Evolutionary conservation across 106 monocot genomes (phyloP).

Genomic region (Hemerocallis citrina): DNA sequence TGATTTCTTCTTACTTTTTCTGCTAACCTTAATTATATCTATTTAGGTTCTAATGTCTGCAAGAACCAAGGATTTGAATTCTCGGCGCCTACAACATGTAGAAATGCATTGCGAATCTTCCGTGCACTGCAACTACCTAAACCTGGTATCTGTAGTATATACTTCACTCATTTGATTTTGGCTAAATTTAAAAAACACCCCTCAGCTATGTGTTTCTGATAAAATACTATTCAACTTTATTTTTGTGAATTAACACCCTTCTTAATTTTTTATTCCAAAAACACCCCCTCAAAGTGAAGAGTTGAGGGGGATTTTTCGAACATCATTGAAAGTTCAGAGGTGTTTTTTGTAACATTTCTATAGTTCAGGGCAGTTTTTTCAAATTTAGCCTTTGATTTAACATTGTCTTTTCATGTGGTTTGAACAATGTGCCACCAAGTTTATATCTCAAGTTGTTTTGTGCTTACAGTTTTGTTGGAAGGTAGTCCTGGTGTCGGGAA

Average conservation of each 20-base stretch:
- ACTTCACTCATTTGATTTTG: background rate
- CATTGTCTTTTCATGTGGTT: background rate
- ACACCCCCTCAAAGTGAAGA: no score
- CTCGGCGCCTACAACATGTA: constrained; percentile 74
- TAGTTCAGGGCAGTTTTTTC: background rate
- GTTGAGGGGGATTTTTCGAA: no score
- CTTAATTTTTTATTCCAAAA: no score
- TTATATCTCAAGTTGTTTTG: constrained; percentile 1
- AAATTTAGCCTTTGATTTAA: no score
- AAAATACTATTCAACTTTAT: no score
- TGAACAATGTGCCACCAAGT: background rate
- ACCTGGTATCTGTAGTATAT: constrained; percentile 52
- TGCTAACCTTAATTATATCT: no score
- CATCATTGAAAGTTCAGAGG: no score
- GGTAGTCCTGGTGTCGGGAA: constrained; percentile 96
- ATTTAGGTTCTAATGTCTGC: constrained; percentile 31
- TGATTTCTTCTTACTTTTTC: no score
- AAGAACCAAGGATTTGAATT: constrained; percentile 60
- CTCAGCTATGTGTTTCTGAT: no score
- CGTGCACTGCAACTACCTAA: constrained; percentile 88
- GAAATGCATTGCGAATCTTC: constrained; percentile 72
- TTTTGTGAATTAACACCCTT: no score
- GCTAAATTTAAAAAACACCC: no score
- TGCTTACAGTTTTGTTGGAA: constrained; percentile 66
- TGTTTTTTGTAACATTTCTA: background rate